Conservation (phyloP, 306 rosid species). For the Malus asiatica region DNA sequence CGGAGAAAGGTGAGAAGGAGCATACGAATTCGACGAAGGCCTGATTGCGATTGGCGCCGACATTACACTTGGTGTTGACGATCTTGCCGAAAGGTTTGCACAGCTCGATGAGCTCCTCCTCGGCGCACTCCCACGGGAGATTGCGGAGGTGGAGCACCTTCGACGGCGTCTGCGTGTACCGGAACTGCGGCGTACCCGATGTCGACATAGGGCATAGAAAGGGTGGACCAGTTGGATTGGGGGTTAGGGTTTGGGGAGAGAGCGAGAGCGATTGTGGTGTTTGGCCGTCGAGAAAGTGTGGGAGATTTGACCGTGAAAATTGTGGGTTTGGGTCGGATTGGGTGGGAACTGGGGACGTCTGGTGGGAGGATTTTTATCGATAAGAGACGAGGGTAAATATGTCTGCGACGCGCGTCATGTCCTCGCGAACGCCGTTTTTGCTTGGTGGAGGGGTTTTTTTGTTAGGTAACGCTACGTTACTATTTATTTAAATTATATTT, state of each 20-base stretch:
- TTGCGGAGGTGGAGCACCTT: slow-evolving; percentile 91
- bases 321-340: neutral
- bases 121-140: slow-evolving; percentile 87
- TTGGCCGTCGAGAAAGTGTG: slow-evolving; percentile 24
- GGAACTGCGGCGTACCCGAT: slow-evolving; percentile 70
- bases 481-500: too few relatives aligned
- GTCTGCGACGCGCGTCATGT: too few relatives aligned
- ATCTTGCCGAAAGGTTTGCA: slow-evolving; percentile 88
- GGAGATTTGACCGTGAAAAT: slow-evolving; percentile 13
- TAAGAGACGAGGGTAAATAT: too few relatives aligned
- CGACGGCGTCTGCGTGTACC: slow-evolving; percentile 89
- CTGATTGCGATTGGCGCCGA: slow-evolving; percentile 91
- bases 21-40: slow-evolving; percentile 86
- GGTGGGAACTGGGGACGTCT: neutral
- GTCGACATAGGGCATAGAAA: slow-evolving; percentile 43
- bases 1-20: neutral
- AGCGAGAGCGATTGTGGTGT: neutral
- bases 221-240: neutral
- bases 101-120: slow-evolving; percentile 77
- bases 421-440: too few relatives aligned
- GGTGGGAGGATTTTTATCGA: neutral
- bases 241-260: slow-evolving; percentile 17
- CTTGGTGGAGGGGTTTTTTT: too few relatives aligned
- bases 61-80: slow-evolving; percentile 93
- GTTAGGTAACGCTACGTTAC: too few relatives aligned